Conservation (phyloP, 495 filamentous ascomycete genomes). For the Penicillium pulvis region DNA sequence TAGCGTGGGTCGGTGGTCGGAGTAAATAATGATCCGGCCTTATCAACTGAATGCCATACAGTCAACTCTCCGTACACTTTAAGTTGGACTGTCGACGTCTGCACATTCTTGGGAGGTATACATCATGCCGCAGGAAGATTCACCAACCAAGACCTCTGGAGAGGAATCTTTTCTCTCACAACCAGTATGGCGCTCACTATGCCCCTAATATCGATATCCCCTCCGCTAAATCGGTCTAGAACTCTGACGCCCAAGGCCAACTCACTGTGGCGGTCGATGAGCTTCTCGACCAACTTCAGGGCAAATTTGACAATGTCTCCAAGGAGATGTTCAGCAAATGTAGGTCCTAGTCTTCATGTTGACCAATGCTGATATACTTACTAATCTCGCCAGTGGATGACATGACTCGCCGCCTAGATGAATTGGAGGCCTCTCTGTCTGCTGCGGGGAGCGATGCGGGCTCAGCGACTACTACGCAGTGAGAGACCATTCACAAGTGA, state of each 20-base stretch:
- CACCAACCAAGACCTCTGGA: conserved; percentile 21
- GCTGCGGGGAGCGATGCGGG: conserved; percentile 20
- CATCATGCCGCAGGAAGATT: conserved; percentile 27
- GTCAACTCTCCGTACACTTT: not conserved
- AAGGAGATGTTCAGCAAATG: conserved; percentile 87
- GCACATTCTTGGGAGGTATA: not conserved
- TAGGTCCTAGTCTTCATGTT: conserved; percentile 41
- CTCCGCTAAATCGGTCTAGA: conserved; percentile 23
- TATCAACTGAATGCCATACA: conserved; percentile 21
- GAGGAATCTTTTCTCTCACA: conserved; percentile 28
- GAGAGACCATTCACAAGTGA: conserved; percentile 1
- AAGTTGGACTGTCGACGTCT: not conserved
- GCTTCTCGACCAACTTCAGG: conserved; percentile 76
- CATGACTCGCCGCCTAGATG: conserved; percentile 87
- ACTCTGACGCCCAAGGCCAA: conserved; percentile 56
- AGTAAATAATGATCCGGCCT: conserved; percentile 32
- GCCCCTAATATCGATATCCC: not conserved
- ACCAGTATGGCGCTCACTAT: conserved; percentile 16
- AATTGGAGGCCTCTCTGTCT: conserved; percentile 68
- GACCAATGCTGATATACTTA: conserved; percentile 3
- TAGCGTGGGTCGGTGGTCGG: conserved; percentile 18
- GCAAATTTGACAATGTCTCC: conserved; percentile 80
- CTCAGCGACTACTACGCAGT: conserved; percentile 26
- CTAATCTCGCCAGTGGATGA: conserved; percentile 73
- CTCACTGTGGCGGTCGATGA: conserved; percentile 79